Evolutionary conservation across 2,329 filamentous ascomycete genomes (phyloP).

Genomic region (Trichoderma cornu-damae): DNA sequence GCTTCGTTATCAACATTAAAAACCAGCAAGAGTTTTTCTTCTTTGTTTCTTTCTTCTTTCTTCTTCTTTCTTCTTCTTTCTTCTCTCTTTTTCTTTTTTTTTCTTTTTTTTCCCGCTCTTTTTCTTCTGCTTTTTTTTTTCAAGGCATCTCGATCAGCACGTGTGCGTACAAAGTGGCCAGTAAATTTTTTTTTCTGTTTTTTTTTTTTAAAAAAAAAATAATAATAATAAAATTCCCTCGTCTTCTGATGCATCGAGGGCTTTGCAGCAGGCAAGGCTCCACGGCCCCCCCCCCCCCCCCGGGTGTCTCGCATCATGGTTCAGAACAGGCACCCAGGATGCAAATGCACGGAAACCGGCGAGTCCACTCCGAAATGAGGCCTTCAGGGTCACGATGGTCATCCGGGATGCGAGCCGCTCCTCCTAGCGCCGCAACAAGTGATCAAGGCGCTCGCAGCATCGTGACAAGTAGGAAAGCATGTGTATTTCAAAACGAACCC

Average conservation of each 20-base stretch:
- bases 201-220: no score
- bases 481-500: background rate
- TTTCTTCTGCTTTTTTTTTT: no score
- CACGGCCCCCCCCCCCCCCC: background rate
- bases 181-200: no score
- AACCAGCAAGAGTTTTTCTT: no score
- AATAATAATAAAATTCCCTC: no score
- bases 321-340: background rate
- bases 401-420: background rate
- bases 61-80: no score
- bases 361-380: slow-evolving; percentile 2
- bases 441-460: background rate
- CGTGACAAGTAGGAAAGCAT: background rate
- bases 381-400: background rate
- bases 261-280: background rate
- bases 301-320: background rate
- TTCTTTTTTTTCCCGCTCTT: no score
- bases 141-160: no score
- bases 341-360: background rate
- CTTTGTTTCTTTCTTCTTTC: no score
- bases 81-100: no score
- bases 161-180: no score
- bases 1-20: no score
- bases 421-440: background rate
- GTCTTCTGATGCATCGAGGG: background rate